Conservation (phyloP, 768 basidiomycete species). For the Lactarius deliciosus region DNA sequence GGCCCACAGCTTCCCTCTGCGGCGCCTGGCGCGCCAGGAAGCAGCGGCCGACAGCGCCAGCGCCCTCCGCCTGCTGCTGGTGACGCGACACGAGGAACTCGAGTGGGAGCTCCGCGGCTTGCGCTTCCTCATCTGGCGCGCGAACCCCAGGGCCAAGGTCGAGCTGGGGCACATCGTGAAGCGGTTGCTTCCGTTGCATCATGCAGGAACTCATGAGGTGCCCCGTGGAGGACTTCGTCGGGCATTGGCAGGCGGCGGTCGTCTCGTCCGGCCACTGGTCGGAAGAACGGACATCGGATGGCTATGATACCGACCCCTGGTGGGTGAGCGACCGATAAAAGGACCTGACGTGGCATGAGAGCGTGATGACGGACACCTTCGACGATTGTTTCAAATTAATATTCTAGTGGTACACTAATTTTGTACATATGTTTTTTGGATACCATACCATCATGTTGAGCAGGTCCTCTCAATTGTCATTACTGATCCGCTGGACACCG, state of each 20-base stretch:
- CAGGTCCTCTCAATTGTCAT: neutral
- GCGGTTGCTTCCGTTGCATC: constrained; percentile 12
- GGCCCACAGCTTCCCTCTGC: neutral
- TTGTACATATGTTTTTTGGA: neutral
- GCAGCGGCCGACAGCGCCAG: neutral
- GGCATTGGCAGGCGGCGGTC: constrained; percentile 20
- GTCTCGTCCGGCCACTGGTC: neutral
- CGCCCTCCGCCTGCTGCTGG: constrained; percentile 13
- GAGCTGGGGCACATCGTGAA: constrained; percentile 15
- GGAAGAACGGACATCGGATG: neutral
- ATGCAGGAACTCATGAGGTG: constrained; percentile 22
- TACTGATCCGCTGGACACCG: neutral
- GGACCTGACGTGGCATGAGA: neutral
- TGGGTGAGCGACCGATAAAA: neutral
- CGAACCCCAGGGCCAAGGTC: constrained; percentile 6
- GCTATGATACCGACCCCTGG: neutral
- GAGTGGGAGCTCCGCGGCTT: constrained; percentile 18
- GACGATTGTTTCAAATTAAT: neutral
- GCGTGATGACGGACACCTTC: neutral
- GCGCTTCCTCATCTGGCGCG: constrained; percentile 20
- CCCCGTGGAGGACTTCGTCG: constrained; percentile 18
- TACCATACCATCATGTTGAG: neutral
- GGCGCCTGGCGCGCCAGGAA: neutral
- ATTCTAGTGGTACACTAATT: neutral
- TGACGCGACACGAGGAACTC: constrained; percentile 19